Evolutionary conservation across 306 rosid species (phyloP), one percentile per base, ranked within the genome.

Genomic region (Aeschynomene evenia): DNA sequence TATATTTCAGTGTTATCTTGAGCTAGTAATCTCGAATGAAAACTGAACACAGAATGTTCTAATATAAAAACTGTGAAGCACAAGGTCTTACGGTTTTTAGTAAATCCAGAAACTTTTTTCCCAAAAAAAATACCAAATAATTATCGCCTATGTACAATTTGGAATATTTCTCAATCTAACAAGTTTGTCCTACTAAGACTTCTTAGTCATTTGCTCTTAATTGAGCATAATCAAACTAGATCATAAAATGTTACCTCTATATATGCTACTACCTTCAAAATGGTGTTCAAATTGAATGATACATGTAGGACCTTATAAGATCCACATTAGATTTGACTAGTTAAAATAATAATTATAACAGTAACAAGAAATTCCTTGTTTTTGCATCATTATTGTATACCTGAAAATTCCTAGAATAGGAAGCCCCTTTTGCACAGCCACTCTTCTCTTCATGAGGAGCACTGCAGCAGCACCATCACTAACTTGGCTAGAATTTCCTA

Each of bases 391-490:
- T 54, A 56, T 37, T 51, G 50, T 51, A 45, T 78, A 94, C 98
- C 96, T 85, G 81, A 94, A 84, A 65, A 85, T 66, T 53, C 97
- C 97, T 63, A 90, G 81, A 79, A 94, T 84, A 36, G 91, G 98
- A 70, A 94, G 90, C 45, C 95, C 88, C 80, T 66, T 94, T 85
- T 87, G 85, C 65, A 78, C 34, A 26, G 98, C 97, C 22, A 84
- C 57, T 60, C 88, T 94, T 85, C 97, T 90, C 79, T 84, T 94
- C 98, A 87, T 88, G 49, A 94, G 89, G 24, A 94, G 98, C 34
- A 94, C 98, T 26, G 96, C 98, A 71, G 88, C 96, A 29, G 98
- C 97, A 16, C 96, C 98, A 50, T 94, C 96, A 68, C 97, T 90
- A 52, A 90, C 78, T 81, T 90, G 97, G 72, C 98, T 94, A 55